These are phyloP conservation scores for Neonectria magnoliae DNA, from an alignment of 2,329 filamentous ascomycete genomes.

Conservation along the genomic window DNA sequence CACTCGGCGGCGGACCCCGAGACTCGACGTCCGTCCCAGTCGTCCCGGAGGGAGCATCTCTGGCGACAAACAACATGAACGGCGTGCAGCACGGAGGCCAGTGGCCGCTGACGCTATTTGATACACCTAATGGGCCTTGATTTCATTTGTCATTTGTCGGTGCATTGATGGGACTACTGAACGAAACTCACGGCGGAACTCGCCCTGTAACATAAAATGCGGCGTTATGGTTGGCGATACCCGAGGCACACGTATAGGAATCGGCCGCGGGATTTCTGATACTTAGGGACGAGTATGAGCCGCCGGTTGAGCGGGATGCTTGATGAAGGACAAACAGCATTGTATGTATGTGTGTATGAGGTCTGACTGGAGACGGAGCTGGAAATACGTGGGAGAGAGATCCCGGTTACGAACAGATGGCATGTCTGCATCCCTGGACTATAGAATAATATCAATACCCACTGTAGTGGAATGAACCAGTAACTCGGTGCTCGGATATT, in stretches of 20 bases:
- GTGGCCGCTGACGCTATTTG: constrained; percentile 48
- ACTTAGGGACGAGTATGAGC: constrained; percentile 5
- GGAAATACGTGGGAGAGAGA: not conserved
- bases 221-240: constrained; percentile 29
- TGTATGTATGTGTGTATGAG: constrained; percentile 24
- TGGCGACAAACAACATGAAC: constrained; percentile 41
- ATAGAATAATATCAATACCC: constrained; percentile 25
- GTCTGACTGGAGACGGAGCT: constrained; percentile 4
- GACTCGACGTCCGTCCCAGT: constrained; percentile 28
- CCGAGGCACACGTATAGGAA: constrained; percentile 21
- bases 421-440: constrained; percentile 20
- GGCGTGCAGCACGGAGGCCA: constrained; percentile 42
- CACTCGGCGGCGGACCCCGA: constrained; percentile 50
- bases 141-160: constrained; percentile 19
- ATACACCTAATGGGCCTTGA: constrained; percentile 41
- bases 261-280: constrained; percentile 7
- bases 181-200: not conserved
- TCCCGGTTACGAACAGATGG: constrained; percentile 19
- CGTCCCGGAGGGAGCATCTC: constrained; percentile 28
- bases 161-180: not conserved
- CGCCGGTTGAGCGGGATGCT: constrained; percentile 25
- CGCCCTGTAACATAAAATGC: constrained; percentile 29
- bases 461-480: not conserved
- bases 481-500: not conserved
- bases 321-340: constrained; percentile 22